phyloP scores from a whole-genome alignment of 306 rosid genomes.

The Cicer chorassanicum region DNA sequence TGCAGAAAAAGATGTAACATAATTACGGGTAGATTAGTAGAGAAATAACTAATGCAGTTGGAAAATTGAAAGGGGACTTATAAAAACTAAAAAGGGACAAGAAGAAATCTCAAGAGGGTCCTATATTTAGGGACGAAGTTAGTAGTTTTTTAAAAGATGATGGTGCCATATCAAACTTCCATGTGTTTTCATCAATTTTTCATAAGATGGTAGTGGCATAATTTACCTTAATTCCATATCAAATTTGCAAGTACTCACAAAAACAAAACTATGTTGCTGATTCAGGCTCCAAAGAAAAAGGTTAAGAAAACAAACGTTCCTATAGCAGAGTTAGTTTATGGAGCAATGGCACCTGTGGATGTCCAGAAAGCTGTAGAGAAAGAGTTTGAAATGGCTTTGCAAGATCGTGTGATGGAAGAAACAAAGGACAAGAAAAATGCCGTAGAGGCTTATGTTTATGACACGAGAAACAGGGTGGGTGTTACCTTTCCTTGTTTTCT shows the following conservation, averaged over 20 bases:
- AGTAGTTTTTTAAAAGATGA: neutral
- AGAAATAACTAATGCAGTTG: no score
- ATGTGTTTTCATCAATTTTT: neutral
- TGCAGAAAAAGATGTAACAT: no score
- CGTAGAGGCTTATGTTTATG: conserved; percentile 94
- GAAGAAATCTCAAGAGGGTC: neutral
- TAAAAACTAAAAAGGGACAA: no score
- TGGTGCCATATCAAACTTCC: neutral
- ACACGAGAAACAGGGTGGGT: conserved; percentile 91
- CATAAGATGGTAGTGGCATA: neutral
- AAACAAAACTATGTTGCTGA: conserved; percentile 41
- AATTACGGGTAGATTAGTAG: no score
- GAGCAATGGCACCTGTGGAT: conserved; percentile 67
- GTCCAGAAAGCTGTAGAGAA: conserved; percentile 84
- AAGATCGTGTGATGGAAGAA: conserved; percentile 97
- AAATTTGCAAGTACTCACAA: neutral
- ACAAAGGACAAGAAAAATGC: conserved; percentile 96
- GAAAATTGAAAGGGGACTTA: no score
- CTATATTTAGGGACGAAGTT: neutral
- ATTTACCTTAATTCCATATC: neutral
- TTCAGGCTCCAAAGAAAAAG: conserved; percentile 82
- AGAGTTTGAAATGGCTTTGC: conserved; percentile 98
- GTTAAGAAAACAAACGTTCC: conserved; percentile 78
- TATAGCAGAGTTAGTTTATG: conserved; percentile 73
- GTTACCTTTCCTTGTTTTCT: conserved; percentile 5